Percentiles rank a stretch among this genome's conserved stretches.
These are phyloP conservation scores for Talaromyces amestolkiae DNA, from an alignment of 2,329 filamentous ascomycete species.

Conservation along the genomic window DNA sequence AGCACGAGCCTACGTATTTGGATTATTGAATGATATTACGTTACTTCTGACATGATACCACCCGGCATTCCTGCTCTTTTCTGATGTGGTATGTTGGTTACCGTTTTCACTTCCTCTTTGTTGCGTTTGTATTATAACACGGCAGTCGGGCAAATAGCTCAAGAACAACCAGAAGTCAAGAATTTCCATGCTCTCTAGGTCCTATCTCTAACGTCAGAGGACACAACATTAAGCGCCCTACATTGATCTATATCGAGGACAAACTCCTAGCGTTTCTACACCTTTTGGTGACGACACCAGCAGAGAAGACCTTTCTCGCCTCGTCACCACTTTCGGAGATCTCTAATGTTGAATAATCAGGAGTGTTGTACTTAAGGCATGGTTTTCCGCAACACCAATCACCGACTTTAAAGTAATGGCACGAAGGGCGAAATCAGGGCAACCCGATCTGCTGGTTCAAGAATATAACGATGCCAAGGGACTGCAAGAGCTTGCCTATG, in stretches of 20 bases:
- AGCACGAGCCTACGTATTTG: neutral
- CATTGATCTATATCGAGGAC: neutral
- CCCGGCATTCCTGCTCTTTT: neutral
- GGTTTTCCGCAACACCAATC: constrained; percentile 23
- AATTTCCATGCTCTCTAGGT: neutral
- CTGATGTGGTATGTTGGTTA: neutral
- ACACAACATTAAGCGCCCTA: neutral
- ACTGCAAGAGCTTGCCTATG: neutral
- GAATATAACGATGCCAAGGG: neutral
- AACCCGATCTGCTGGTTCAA: neutral
- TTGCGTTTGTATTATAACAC: neutral
- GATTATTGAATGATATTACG: neutral
- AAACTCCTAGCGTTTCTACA: neutral
- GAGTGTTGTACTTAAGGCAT: constrained; percentile 38
- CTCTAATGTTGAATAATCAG: neutral
- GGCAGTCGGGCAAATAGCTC: neutral
- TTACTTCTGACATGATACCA: neutral
- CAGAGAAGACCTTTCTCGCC: no score
- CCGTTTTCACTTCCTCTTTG: no score
- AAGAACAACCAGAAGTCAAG: neutral
- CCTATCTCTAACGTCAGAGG: neutral
- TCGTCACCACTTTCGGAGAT: no score
- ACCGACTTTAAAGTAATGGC: neutral
- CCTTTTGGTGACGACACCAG: neutral
- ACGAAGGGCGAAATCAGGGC: neutral